phyloP scores from a whole-genome alignment of 441 rosid species.

The Populus tomentosa region DNA sequence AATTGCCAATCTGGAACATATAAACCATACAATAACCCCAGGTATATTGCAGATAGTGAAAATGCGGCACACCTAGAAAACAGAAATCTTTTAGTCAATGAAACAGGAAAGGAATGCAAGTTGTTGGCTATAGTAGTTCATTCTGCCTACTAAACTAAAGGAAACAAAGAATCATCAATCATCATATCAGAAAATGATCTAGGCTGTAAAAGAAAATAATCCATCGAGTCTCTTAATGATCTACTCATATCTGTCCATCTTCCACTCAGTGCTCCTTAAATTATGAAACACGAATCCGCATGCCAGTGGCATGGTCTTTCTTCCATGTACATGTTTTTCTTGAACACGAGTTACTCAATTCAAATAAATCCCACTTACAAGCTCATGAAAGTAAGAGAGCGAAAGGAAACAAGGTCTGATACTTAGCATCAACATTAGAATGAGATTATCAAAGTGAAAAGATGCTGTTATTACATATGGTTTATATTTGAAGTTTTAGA shows the following conservation, averaged over 20 bases:
- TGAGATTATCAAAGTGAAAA: background rate
- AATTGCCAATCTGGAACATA: constrained; percentile 35
- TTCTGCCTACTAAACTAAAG: background rate
- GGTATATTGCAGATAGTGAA: constrained; percentile 18
- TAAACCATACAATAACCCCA: constrained; percentile 21
- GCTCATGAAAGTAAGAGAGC: background rate
- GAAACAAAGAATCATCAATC: background rate
- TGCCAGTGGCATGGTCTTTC: too few species aligned
- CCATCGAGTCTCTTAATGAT: background rate
- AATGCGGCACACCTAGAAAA: constrained; percentile 22
- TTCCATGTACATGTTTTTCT: too few species aligned
- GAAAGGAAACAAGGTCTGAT: background rate
- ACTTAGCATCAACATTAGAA: background rate
- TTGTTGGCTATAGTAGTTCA: background rate
- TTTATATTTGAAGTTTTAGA: background rate
- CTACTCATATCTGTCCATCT: too few species aligned
- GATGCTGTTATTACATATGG: background rate
- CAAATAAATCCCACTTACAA: background rate
- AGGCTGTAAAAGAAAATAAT: background rate
- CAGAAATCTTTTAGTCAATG: background rate
- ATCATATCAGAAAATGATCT: constrained; percentile 7
- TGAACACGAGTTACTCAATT: background rate
- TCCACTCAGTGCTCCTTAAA: too few species aligned
- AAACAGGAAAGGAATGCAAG: background rate
- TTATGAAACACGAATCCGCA: background rate